Percentiles rank a stretch among this genome's conserved stretches.
phyloP scores from a whole-genome alignment of 805 yeast genomes.

The Barnettozyma vustinii region DNA sequence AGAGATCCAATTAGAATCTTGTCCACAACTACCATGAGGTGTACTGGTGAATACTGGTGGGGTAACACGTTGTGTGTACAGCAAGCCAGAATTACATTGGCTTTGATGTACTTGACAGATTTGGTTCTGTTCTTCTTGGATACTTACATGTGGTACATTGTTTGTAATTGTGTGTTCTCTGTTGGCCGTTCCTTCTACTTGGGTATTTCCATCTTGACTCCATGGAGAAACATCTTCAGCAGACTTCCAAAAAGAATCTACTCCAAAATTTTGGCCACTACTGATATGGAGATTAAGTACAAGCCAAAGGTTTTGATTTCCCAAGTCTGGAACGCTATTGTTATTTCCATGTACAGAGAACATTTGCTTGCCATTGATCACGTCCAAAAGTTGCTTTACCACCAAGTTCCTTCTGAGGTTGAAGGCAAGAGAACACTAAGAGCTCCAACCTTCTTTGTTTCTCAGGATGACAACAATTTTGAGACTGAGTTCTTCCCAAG shows the following conservation, averaged over 20 bases:
- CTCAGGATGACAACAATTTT: conserved; percentile 90
- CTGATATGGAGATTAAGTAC: conserved; percentile 98
- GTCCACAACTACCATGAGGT: conserved; percentile 83
- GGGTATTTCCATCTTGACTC: conserved; percentile 98
- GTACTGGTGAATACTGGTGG: conserved; percentile 94
- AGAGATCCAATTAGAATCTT: conserved; percentile 93
- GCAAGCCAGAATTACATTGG: conserved; percentile 85
- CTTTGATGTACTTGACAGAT: conserved; percentile 90
- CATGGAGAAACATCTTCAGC: conserved; percentile 98
- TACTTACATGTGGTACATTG: conserved; percentile 98
- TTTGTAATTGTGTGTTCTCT: conserved; percentile 90
- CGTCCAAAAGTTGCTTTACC: conserved; percentile 94
- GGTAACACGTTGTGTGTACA: conserved; percentile 68
- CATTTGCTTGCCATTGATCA: conserved; percentile 97
- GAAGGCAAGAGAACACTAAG: conserved; percentile 98
- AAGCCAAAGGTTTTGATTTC: conserved; percentile 97
- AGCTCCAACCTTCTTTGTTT: conserved; percentile 98
- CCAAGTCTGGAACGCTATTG: conserved; percentile 98
- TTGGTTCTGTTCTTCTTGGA: conserved; percentile 94
- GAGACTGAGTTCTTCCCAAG: conserved; percentile 97
- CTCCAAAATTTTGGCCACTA: conserved; percentile 94
- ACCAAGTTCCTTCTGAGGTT: conserved; percentile 96
- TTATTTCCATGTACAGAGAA: conserved; percentile 99
- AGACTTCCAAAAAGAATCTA: conserved; percentile 98
- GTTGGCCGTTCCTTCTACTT: conserved; percentile 97